Evolutionary conservation across 208 protist species (phyloP).

Genomic region (Herpetomonas samuelpessoai): DNA sequence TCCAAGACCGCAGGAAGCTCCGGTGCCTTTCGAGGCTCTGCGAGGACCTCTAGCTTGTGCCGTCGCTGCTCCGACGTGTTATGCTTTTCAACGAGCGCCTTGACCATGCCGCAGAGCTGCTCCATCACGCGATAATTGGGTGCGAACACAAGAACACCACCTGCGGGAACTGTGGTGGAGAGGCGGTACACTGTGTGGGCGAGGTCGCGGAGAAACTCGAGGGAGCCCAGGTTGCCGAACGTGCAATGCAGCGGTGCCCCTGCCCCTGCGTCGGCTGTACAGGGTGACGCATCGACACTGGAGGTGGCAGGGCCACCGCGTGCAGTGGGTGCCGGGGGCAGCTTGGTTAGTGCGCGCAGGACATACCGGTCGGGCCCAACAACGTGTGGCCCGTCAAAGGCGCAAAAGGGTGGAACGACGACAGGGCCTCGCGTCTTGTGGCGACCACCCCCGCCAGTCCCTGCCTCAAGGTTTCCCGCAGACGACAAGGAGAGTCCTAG

Average conservation of each 20-base stretch:
- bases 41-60: constrained; percentile 10
- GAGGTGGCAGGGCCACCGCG: too few relatives aligned
- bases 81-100: constrained; percentile 12
- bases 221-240: constrained; percentile 37
- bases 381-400: constrained; percentile 50
- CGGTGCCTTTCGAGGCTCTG: constrained; percentile 29
- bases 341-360: constrained; percentile 32
- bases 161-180: constrained; percentile 14
- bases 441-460: too few relatives aligned
- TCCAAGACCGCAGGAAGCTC: constrained; percentile 23
- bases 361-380: constrained; percentile 34
- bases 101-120: constrained; percentile 18
- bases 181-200: constrained; percentile 36
- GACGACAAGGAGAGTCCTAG: constrained; percentile 45
- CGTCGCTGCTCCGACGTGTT: background rate
- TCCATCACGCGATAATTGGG: constrained; percentile 70
- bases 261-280: background rate
- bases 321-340: background rate
- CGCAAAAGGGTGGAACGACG: background rate
- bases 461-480: background rate
- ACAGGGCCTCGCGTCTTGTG: too few relatives aligned
- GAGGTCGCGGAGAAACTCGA: constrained; percentile 42
- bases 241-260: constrained; percentile 48
- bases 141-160: constrained; percentile 94
- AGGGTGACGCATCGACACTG: too few relatives aligned